Evolutionary conservation across 192 early-diverging fungal species (phyloP).

Genomic region (Backusella tarrabulga): DNA sequence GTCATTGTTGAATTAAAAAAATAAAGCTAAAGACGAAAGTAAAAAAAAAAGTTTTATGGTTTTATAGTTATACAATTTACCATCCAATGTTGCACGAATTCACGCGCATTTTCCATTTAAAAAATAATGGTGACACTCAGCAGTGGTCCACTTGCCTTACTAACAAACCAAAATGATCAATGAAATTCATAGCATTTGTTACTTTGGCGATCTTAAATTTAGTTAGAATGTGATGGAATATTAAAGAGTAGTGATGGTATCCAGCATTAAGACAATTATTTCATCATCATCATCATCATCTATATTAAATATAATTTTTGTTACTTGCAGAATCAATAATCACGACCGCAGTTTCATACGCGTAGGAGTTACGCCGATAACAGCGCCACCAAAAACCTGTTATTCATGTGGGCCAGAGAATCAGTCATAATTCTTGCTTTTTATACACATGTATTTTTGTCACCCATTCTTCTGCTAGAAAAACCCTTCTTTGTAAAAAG

Average conservation of each 20-base stretch:
- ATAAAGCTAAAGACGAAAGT: no score
- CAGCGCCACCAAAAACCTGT: not conserved
- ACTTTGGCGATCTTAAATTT: no score
- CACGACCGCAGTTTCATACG: not conserved
- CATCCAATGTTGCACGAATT: not conserved
- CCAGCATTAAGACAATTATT: not conserved
- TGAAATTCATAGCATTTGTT: no score
- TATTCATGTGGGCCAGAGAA: no score
- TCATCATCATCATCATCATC: not conserved
- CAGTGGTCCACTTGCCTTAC: not conserved
- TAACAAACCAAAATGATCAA: not conserved
- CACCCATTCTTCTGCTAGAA: no score
- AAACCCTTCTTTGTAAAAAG: no score
- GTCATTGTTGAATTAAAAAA: no score
- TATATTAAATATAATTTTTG: no score
- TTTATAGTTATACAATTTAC: not conserved
- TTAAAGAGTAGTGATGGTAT: not conserved
- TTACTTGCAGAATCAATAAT: not conserved
- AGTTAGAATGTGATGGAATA: no score
- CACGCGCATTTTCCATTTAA: not conserved
- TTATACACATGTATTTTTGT: no score
- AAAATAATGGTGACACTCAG: not conserved
- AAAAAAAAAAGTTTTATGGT: no score
- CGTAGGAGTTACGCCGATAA: not conserved
- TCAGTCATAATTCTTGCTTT: no score